phyloP scores from a whole-genome alignment of 257 asterid species.

The Fraxinus quadrangulata region DNA sequence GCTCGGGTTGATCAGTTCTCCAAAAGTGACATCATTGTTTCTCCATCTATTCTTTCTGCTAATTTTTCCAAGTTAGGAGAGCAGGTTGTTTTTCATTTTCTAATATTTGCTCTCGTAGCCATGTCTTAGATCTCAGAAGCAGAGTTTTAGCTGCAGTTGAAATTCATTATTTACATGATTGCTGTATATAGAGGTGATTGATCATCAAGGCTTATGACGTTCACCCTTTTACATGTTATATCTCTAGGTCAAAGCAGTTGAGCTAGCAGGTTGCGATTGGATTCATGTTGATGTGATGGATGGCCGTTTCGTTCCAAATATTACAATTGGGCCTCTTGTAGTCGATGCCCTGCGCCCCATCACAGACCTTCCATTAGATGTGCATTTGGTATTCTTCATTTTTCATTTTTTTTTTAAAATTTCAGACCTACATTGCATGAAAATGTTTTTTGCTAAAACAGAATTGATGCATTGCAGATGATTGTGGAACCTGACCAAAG shows the following conservation, averaged over 20 bases:
- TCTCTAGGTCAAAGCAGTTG: constrained; percentile 91
- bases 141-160: neutral
- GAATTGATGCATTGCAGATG: constrained; percentile 68
- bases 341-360: constrained; percentile 94
- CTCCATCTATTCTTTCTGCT: constrained; percentile 98
- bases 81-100: constrained; percentile 56
- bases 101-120: constrained; percentile 3
- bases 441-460: constrained; percentile 29
- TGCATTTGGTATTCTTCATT: constrained; percentile 76
- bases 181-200: neutral
- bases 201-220: constrained; percentile 8
- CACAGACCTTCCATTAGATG: constrained; percentile 98
- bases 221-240: constrained; percentile 23
- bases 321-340: constrained; percentile 92
- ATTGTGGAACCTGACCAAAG: constrained; percentile 99
- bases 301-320: constrained; percentile 96
- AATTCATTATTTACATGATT: neutral
- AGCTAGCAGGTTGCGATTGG: constrained; percentile 99
- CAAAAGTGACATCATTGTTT: constrained; percentile 87
- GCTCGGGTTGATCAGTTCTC: constrained; percentile 91
- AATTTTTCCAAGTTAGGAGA: constrained; percentile 94
- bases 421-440: constrained; percentile 21
- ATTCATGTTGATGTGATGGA: constrained; percentile 99
- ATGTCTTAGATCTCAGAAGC: constrained; percentile 8
- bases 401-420: constrained; percentile 14